phyloP scores from a whole-genome alignment of 371 early-diverging fungal genomes.

The Globomyces sp. region DNA sequence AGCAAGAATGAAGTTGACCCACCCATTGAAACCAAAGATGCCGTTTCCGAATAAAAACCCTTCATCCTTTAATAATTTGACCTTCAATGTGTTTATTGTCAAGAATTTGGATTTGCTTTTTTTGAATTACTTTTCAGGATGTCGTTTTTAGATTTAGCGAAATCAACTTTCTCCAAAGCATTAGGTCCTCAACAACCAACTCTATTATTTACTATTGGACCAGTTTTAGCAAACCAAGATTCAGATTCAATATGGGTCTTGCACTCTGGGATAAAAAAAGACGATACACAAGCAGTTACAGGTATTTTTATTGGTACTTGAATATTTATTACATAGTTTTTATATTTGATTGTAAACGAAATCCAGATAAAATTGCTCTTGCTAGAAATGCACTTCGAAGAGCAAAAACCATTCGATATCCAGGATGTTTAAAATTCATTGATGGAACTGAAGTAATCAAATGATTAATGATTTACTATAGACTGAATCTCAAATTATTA shows the following conservation, averaged over 20 bases:
- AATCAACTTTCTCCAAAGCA: conserved; percentile 65
- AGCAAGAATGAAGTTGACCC: not conserved
- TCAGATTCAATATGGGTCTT: conserved; percentile 73
- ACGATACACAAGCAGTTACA: conserved; percentile 54
- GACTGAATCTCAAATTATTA: conserved; percentile 82
- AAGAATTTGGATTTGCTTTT: conserved; percentile 4
- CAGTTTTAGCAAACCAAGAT: conserved; percentile 61
- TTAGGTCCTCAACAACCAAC: conserved; percentile 67
- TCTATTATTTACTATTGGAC: conserved; percentile 77
- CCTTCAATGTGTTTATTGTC: not conserved
- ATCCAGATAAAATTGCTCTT: conserved; percentile 65
- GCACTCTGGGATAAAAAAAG: conserved; percentile 74
- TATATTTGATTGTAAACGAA: conserved; percentile 70
- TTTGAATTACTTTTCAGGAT: not conserved
- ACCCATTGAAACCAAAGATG: not conserved
- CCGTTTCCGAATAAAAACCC: not conserved
- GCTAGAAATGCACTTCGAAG: conserved; percentile 88
- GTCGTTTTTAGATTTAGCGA: conserved; percentile 39
- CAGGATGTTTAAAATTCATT: conserved; percentile 77
- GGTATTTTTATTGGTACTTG: no score
- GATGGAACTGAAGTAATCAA: conserved; percentile 78
- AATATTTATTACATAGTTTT: conserved; percentile 52
- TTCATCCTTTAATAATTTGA: not conserved
- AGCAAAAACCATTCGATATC: conserved; percentile 87
- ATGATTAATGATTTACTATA: conserved; percentile 24